phyloP scores from a whole-genome alignment of 1,284 basidiomycete species.

The Hymenochaete sp. region DNA sequence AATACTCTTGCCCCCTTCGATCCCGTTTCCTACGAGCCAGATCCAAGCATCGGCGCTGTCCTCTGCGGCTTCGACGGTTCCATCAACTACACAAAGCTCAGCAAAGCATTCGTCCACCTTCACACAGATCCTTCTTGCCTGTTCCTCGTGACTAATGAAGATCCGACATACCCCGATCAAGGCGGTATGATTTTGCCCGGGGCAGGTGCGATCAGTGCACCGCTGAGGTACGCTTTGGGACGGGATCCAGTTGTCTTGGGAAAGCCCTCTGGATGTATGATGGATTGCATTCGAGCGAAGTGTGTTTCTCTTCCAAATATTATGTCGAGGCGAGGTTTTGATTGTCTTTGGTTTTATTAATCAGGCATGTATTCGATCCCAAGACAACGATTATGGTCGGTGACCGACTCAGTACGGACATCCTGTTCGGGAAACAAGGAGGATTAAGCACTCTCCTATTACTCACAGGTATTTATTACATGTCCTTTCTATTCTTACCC shows the following conservation, averaged over 20 bases:
- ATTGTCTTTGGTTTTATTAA: not conserved
- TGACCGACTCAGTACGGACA: conserved; percentile 92
- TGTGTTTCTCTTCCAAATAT: conserved; percentile 32
- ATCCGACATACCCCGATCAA: conserved; percentile 80
- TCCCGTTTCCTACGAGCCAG: conserved; percentile 62
- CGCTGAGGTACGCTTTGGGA: conserved; percentile 69
- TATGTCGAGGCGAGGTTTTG: not conserved
- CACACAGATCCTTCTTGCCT: conserved; percentile 68
- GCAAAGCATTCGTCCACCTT: conserved; percentile 90
- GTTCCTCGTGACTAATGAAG: conserved; percentile 91
- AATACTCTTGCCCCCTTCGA: conserved; percentile 67
- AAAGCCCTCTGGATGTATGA: conserved; percentile 87
- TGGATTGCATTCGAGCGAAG: conserved; percentile 94
- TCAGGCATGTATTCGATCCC: conserved; percentile 79
- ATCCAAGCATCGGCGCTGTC: conserved; percentile 81
- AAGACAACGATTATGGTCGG: conserved; percentile 88
- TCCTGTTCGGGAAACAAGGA: conserved; percentile 82
- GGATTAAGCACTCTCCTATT: conserved; percentile 86
- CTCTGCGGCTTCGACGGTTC: conserved; percentile 77
- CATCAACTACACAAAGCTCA: conserved; percentile 89
- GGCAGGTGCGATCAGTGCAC: conserved; percentile 77
- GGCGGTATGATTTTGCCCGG: conserved; percentile 72
- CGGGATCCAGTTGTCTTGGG: conserved; percentile 75
- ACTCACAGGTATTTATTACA: too few species aligned
- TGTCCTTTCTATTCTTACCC: too few species aligned